Evolutionary conservation across 805 yeast species (phyloP).

Genomic region (Spathaspora girioi): DNA sequence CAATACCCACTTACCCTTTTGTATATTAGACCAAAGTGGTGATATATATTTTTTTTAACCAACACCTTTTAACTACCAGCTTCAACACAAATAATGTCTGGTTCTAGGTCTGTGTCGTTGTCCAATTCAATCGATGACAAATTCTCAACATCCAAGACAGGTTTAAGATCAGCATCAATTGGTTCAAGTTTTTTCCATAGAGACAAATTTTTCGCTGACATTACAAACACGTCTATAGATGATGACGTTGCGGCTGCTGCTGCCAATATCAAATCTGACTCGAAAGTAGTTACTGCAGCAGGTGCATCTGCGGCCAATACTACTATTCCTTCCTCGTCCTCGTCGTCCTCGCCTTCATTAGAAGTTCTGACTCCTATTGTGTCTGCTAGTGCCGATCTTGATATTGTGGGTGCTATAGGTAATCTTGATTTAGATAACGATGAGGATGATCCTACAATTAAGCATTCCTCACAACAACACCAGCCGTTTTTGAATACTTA

Average conservation of each 20-base stretch:
- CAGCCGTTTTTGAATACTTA: background rate
- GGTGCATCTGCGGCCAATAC: background rate
- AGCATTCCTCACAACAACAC: slow-evolving; percentile 1
- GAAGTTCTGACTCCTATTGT: background rate
- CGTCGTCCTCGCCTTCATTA: background rate
- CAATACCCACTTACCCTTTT: background rate
- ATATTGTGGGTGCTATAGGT: slow-evolving; percentile 47
- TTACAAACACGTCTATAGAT: slow-evolving; percentile 3
- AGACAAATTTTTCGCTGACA: slow-evolving; percentile 20
- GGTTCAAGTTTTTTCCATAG: slow-evolving; percentile 25
- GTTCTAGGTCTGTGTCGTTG: slow-evolving; percentile 5
- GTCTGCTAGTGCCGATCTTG: slow-evolving; percentile 21
- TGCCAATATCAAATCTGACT: slow-evolving; percentile 4
- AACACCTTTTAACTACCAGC: background rate
- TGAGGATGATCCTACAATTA: slow-evolving; percentile 20
- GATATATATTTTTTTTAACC: background rate
- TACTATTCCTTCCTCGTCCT: background rate
- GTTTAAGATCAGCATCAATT: slow-evolving; percentile 16
- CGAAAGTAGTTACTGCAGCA: slow-evolving; percentile 4
- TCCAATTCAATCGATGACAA: slow-evolving; percentile 6
- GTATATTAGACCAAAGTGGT: background rate
- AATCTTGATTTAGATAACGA: slow-evolving; percentile 41
- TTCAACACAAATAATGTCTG: background rate
- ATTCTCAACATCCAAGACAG: slow-evolving; percentile 2
- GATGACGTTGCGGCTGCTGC: background rate